Evolutionary conservation across 148 eudicot species (phyloP), one percentile per base, ranked within the genome.

Genomic region (Nyssa sinensis): DNA sequence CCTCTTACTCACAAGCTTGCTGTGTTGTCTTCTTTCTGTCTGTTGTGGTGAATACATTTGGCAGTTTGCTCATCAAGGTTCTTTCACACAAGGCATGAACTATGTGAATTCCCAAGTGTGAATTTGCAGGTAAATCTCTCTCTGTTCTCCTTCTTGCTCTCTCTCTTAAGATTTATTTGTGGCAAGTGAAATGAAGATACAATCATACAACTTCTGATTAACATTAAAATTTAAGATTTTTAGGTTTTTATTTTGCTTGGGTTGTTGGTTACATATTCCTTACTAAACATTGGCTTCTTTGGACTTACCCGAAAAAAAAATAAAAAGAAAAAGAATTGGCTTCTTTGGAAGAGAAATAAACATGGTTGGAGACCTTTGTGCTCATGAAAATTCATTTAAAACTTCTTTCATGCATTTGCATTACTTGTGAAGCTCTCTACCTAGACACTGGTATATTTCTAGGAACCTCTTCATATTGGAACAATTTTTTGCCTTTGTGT

Each of bases 1-100:
- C 28, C 23, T 27, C 29, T 27, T 9, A 21, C 64, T 60, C 25
- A 33, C 31, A 24, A 55, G 23, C 25, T 13, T 27, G 33, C 14
- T 30, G 37, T 34, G 9, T 24, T 27, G 7, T 63, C 34, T 66
- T 27, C 28, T 64, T 61, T 78, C 72, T 64, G 35, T 65, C 19
- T 47, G 4, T 32, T 49, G 5, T 39, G 41, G 62, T 77, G 73
- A 30, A 68, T 66, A 35, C 59, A 29, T 65, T 34, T 85, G 69
- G 72, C 92, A 93, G 98, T 91, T 80, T 83, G 72, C 85, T 82
- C 93, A 87, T 73, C 93, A 90, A 79, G 90, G 84, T 28, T 86
- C 97, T 51, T 93, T 82, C 73, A 69, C 87, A 47, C 95, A 88
- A 79, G 87, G 81, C 72, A 78, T 92, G 76, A 80, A 81, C 81